Evolutionary conservation across 768 basidiomycete genomes (phyloP).

Genomic region (Tylopilus intermedius): DNA sequence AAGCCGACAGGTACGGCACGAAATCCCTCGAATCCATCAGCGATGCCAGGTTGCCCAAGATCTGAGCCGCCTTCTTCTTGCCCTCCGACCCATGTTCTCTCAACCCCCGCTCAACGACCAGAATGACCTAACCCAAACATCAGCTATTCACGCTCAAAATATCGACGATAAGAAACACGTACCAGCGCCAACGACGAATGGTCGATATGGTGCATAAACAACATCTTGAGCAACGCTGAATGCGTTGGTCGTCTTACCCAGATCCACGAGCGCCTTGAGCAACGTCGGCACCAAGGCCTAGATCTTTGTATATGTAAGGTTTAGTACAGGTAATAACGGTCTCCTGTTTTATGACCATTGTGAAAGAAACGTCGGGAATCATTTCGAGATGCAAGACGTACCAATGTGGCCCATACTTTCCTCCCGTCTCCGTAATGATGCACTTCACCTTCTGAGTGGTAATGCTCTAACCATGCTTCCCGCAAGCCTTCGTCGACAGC

Average conservation of each 20-base stretch:
- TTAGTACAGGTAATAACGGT: constrained; percentile 40
- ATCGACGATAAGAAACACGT: constrained; percentile 22
- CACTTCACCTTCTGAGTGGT: constrained; percentile 42
- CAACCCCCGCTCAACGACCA: constrained; percentile 90
- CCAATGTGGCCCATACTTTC: constrained; percentile 87
- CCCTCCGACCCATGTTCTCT: constrained; percentile 89
- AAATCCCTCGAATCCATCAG: constrained; percentile 89
- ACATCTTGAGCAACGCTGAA: constrained; percentile 87
- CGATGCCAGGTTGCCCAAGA: constrained; percentile 94
- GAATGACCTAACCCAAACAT: constrained; percentile 63
- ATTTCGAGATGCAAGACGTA: constrained; percentile 26
- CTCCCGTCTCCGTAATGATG: constrained; percentile 44
- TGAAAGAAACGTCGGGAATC: neutral
- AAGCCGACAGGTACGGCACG: constrained; percentile 81
- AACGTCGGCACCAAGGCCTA: constrained; percentile 86
- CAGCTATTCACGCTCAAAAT: neutral
- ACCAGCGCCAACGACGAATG: constrained; percentile 95
- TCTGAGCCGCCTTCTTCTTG: constrained; percentile 93
- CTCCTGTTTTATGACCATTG: constrained; percentile 24
- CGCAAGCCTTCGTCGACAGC: constrained; percentile 74
- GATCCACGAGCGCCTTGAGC: constrained; percentile 93
- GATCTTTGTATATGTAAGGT: constrained; percentile 37
- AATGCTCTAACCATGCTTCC: constrained; percentile 66
- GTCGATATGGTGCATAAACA: constrained; percentile 97
- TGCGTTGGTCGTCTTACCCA: constrained; percentile 82